These are phyloP conservation scores for Pestalotiopsis sp. DNA, from an alignment of 2,329 filamentous ascomycete genomes.

Conservation along the genomic window DNA sequence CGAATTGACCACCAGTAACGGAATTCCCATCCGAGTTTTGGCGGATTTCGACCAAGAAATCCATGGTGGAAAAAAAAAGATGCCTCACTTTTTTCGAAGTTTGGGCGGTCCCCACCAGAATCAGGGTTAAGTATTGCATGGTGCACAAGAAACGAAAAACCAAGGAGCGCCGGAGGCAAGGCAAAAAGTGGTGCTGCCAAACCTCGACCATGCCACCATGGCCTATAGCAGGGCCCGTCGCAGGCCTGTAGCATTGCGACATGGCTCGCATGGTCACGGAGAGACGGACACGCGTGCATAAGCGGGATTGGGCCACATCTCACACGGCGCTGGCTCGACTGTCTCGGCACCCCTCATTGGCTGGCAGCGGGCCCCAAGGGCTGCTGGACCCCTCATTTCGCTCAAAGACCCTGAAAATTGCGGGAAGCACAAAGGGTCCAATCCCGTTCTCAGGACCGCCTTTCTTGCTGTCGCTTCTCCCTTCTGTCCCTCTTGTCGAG, in stretches of 20 bases:
- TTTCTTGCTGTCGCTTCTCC: neutral
- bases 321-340: neutral
- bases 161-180: too few species aligned
- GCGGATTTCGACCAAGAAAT: neutral
- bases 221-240: too few species aligned
- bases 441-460: neutral
- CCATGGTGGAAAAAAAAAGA: neutral
- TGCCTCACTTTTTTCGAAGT: neutral
- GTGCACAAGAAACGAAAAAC: neutral
- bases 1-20: neutral
- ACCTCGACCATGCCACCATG: too few species aligned
- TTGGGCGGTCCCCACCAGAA: neutral
- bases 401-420: slow-evolving; percentile 23
- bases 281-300: neutral
- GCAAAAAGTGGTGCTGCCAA: too few species aligned
- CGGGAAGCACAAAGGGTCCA: slow-evolving; percentile 24
- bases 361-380: neutral
- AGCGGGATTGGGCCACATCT: neutral
- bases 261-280: neutral
- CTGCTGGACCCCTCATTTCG: slow-evolving; percentile 7
- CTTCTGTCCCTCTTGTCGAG: neutral
- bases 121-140: neutral
- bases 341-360: neutral
- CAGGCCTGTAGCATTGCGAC: too few species aligned
- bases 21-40: neutral